phyloP scores from a whole-genome alignment of 2,329 filamentous ascomycete genomes.

The Magnaporthiopsis incrustans region DNA sequence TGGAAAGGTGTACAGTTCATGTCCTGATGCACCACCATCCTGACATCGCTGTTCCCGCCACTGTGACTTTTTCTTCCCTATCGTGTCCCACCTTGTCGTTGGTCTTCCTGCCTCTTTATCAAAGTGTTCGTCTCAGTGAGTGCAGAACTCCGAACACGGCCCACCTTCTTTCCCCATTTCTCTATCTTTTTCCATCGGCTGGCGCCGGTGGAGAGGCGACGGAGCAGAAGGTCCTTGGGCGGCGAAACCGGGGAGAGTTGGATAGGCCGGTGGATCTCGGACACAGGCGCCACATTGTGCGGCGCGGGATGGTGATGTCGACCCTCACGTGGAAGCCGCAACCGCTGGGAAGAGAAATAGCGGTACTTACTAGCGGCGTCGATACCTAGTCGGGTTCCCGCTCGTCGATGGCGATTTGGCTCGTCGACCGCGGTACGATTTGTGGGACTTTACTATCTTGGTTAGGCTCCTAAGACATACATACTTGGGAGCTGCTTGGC shows the following conservation, averaged over 20 bases:
- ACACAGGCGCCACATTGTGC: not conserved
- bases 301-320: not conserved
- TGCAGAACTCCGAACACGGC: no score
- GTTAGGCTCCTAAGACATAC: not conserved
- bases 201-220: no score
- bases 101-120: no score
- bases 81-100: no score
- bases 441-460: not conserved
- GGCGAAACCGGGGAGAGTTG: not conserved
- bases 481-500: not conserved
- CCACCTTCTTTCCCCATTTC: no score
- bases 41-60: no score
- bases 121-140: no score
- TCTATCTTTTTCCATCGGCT: no score
- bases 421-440: not conserved
- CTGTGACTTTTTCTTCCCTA: no score
- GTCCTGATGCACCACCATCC: no score
- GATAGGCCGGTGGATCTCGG: not conserved
- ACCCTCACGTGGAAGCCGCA: not conserved
- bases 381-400: not conserved
- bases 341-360: not conserved
- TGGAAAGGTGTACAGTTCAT: no score
- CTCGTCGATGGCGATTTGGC: not conserved
- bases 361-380: no score
- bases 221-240: not conserved